Evolutionary conservation across 2,329 filamentous ascomycete species (phyloP).

Genomic region (Elsinoe batatas): DNA sequence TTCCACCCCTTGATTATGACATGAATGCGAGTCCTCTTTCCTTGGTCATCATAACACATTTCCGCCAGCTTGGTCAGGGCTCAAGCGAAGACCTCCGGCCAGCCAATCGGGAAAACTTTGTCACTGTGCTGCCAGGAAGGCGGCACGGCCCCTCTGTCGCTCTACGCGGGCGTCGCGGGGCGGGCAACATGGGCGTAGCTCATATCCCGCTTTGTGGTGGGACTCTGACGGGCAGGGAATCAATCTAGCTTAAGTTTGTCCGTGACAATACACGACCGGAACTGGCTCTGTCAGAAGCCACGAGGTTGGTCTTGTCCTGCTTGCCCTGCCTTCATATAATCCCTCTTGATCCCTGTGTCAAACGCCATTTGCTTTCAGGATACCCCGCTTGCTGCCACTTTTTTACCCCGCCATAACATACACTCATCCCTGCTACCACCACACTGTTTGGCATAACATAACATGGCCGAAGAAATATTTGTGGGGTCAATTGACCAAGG

Average conservation of each 20-base stretch:
- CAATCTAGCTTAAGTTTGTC: conserved; percentile 7
- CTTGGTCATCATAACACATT: too few species aligned
- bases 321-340: neutral
- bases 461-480: conserved; percentile 46
- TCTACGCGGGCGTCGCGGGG: too few species aligned
- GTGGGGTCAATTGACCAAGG: conserved; percentile 86
- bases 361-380: neutral
- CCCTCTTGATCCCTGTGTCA: neutral
- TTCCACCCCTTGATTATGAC: too few species aligned
- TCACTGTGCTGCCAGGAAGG: too few species aligned
- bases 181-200: too few species aligned
- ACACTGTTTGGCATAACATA: neutral
- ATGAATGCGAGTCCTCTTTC: too few species aligned
- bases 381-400: neutral
- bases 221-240: too few species aligned
- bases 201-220: too few species aligned
- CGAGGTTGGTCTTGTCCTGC: neutral
- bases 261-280: neutral
- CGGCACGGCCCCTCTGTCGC: too few species aligned
- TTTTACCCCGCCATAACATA: neutral
- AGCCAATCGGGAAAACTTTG: too few species aligned
- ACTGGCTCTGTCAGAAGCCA: conserved; percentile 5
- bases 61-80: too few species aligned
- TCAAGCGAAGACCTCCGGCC: too few species aligned
- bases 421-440: neutral